Percentiles rank a stretch among this genome's conserved stretches.
phyloP scores from a whole-genome alignment of 1,139 yeast species.

The Tardiomyces depauwii region DNA sequence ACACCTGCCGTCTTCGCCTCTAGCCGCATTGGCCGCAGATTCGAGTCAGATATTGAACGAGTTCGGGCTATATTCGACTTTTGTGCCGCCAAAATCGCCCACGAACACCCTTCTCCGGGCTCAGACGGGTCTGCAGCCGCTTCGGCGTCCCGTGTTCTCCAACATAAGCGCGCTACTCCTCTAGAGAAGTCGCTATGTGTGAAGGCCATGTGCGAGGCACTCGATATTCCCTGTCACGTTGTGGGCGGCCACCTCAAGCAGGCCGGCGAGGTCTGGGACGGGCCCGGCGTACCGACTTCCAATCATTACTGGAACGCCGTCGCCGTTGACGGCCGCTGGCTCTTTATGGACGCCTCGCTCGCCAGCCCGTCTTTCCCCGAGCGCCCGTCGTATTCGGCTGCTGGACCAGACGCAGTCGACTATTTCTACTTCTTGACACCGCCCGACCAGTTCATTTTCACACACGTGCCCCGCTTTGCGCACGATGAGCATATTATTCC shows the following conservation, averaged over 20 bases:
- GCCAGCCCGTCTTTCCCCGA: constrained; percentile 47
- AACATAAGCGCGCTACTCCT: constrained; percentile 45
- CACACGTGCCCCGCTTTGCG: constrained; percentile 74
- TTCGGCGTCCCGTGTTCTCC: constrained; percentile 21
- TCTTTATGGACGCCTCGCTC: constrained; percentile 59
- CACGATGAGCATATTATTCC: constrained; percentile 81
- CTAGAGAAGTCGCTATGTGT: constrained; percentile 71
- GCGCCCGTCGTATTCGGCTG: constrained; percentile 16
- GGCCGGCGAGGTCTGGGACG: constrained; percentile 46
- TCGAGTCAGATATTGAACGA: constrained; percentile 38
- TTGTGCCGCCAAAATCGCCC: constrained; percentile 40
- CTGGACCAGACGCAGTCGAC: constrained; percentile 15
- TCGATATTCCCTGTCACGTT: constrained; percentile 64
- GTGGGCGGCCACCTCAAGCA: constrained; percentile 76
- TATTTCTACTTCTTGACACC: constrained; percentile 67
- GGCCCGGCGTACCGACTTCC: constrained; percentile 36
- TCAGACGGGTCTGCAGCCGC: constrained; percentile 13
- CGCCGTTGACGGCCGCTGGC: constrained; percentile 61
- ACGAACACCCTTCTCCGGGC: constrained; percentile 20
- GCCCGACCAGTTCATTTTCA: constrained; percentile 65
- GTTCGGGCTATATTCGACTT: constrained; percentile 53
- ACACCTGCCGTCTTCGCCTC: constrained; percentile 39
- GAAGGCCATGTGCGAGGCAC: constrained; percentile 56
- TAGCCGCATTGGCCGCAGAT: constrained; percentile 33
- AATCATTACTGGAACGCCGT: constrained; percentile 90